Evolutionary conservation across 2,329 filamentous ascomycete genomes (phyloP), one percentile per base, ranked within the genome.

Genomic region (Fusarium brevicatenulatum): DNA sequence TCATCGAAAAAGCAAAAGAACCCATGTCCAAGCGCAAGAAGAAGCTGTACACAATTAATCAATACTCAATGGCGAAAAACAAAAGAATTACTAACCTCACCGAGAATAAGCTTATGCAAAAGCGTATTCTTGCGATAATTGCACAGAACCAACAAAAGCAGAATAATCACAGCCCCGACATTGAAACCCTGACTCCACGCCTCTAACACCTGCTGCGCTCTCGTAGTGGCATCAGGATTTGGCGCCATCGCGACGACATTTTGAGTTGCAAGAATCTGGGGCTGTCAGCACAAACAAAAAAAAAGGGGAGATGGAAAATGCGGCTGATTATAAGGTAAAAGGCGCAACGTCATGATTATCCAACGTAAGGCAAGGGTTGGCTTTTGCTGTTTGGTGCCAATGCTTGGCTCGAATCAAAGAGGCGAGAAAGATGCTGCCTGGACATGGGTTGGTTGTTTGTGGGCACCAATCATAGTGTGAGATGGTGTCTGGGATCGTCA

Each of bases 151-250:
- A 71, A 8, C 4, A 71, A 13, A 4, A 71, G 43, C 10, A 71
- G 63, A 4, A 71, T 37, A 4, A 65, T 25, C 13, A 69, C 36
- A 2, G 57, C 68, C 9, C 69, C 69, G 7, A 71, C 30, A 16
- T 72, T 71, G 9, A 71, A 56, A 1, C 69, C 69, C 9, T 71
- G 68, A 23, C 63, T 68, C 69, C 69, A 71, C 16, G 69, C 63
- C 42, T 71, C 69, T n/a, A 71, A 36, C 4, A 71, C 60, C 13
- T 56, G 53, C 36, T 71, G 63, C 19, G 68, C 68, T 12, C 68
- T 70, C 18, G 63, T 72, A 9, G 65, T 69, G 21, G 44, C 32
- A 25, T 68, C 70, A 1, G 68, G 68, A 34, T 53, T 71, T 18
- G 63, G 47, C 32, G 68, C 64, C 68, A 71, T 71, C 28, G 15